Base-by-base conservation (phyloP, 225 moss, liverwort and hornwort genomes). In the Sphagnum tenellum region DNA sequence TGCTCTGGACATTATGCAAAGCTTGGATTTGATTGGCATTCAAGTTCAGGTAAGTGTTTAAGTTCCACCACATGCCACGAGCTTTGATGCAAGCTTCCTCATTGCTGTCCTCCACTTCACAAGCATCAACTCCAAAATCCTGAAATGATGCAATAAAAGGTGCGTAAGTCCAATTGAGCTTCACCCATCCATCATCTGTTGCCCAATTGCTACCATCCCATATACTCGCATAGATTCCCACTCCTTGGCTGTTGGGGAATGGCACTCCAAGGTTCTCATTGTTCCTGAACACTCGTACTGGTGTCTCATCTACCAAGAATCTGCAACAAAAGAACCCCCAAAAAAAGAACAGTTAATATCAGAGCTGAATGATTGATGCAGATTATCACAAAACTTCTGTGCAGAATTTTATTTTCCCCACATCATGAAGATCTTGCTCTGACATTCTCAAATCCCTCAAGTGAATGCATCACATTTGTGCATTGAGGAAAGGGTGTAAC, bases 141-240 rank as follows among this genome's bases (percentile, higher is more conserved):
- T 83, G 79, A 61, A 79, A 83, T 0, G 83, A 13, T 4, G 76
- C 76, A 4, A 83, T 52, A 29, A 83, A 83, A 3, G 83, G 83
- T 49, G 74, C 74, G 57, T 71, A 64, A 0, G 79, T 79, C 83
- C 83, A 83, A 52, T 83, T 83, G 47, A 83, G 76, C 69, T 83
- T 83, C 45, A 74, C 74, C 83, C 83, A 83, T 7, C 83, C 83
- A 52, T 83, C 73, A 3, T 83, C 76, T 3, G 83, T 83, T 0
- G 83, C 83, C 83, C 83, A 83, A 48, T 76, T 83, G 29, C 79
- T 79, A 46, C 83, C 83, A 11, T 83, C 79, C 83, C 83, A 83
- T 45, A 83, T 83, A 0, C 79, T 76, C 65, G 79, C 79, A 57
- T 83, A 83, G 50, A 83, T 70, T 5, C 79, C 83, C 62, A 83